A percentile compares a stretch with the other conserved stretches of the same genome.
These are phyloP conservation scores for Botrytis elliptica DNA, from an alignment of 2,329 filamentous ascomycete species.

Conservation along the genomic window DNA sequence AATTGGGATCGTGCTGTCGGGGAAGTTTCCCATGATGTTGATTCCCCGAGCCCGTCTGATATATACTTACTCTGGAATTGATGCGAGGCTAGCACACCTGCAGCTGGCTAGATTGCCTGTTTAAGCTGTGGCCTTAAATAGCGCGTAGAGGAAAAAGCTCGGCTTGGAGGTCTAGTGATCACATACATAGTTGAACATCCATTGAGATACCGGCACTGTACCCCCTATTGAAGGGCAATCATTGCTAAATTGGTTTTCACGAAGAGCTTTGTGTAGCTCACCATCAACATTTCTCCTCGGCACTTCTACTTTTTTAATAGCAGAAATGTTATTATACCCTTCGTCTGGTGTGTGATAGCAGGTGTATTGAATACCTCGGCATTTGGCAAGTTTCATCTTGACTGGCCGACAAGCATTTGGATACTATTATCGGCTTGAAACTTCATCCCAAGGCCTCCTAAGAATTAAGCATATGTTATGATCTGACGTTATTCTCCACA, in stretches of 20 bases:
- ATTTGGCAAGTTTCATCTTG: not conserved
- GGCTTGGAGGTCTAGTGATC: not conserved
- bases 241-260: not conserved
- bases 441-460: not conserved
- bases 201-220: not conserved
- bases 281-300: not conserved
- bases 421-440: constrained; percentile 5
- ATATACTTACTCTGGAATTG: too few species aligned
- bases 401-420: not conserved
- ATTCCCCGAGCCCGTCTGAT: not conserved
- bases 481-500: not conserved
- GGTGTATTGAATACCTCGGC: not conserved
- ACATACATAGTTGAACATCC: not conserved
- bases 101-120: not conserved
- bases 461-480: not conserved
- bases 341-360: not conserved
- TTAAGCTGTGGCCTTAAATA: not conserved
- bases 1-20: not conserved
- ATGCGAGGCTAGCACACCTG: not conserved
- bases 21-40: not conserved
- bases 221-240: not conserved
- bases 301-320: not conserved
- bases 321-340: not conserved
- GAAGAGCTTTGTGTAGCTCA: not conserved
- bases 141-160: not conserved